Evolutionary conservation across 176 grass and related monocot genomes (phyloP).

Genomic region (Ananas comosus): DNA sequence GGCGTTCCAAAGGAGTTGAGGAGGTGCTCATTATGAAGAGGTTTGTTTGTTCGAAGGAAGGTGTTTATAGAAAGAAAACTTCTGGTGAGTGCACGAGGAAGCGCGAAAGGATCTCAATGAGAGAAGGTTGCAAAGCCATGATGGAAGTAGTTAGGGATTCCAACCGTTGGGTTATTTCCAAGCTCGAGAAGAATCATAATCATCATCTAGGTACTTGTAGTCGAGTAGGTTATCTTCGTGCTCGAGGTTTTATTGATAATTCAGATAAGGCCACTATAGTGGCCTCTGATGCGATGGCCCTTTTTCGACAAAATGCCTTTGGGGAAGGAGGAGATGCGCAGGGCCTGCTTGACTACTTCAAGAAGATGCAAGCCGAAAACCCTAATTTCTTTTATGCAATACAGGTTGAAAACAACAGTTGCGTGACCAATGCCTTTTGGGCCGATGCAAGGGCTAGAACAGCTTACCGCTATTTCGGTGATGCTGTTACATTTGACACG

Average conservation of each 20-base stretch:
- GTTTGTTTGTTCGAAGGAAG: constrained; percentile 91
- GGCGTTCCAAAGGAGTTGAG: constrained; percentile 67
- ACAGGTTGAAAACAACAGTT: constrained; percentile 57
- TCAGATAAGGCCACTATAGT: constrained; percentile 33
- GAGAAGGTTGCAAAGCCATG: constrained; percentile 96
- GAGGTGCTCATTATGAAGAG: constrained; percentile 92
- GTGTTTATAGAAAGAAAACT: constrained; percentile 53
- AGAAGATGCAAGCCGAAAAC: constrained; percentile 52
- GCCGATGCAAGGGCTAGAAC: constrained; percentile 48
- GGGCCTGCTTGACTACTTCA: constrained; percentile 57
- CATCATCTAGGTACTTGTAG: constrained; percentile 57
- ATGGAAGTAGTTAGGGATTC: constrained; percentile 83
- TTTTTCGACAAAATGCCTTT: constrained; percentile 43
- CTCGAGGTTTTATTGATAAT: constrained; percentile 37
- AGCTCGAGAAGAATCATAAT: constrained; percentile 86
- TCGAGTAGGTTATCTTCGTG: constrained; percentile 63
- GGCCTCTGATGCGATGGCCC: constrained; percentile 32
- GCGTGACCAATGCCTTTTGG: constrained; percentile 53
- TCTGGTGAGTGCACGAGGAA: constrained; percentile 46
- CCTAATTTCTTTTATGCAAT: constrained; percentile 55
- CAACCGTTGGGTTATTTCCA: constrained; percentile 73
- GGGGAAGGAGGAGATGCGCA: constrained; percentile 39
- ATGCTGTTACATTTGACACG: constrained; percentile 53
- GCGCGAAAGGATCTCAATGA: constrained; percentile 70
- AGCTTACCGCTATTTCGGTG: constrained; percentile 54